Base-by-base conservation (phyloP, 1,139 yeast genomes). In the Kodamaea sp. region DNA sequence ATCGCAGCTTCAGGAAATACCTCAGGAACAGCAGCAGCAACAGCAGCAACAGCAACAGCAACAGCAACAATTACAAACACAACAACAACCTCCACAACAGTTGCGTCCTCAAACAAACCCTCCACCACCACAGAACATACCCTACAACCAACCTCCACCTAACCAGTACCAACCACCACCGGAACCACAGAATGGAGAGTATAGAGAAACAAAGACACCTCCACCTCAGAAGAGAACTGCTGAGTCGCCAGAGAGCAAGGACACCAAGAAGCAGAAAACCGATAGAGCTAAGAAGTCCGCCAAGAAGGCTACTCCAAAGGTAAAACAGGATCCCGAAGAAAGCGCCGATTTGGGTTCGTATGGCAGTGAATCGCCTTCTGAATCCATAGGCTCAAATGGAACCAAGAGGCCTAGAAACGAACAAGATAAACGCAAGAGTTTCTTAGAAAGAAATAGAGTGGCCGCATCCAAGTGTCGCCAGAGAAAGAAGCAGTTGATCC, bases 391-490 rank as follows among this genome's bases (percentile, higher is more conserved):
- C 9, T 28, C 31, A 11, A 28, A 15, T 13, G 28, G 28, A 6
- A 8, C 7, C 15, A 14, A 19, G 12, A 14, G 37, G 39, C 25
- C 44, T 49, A 21, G 54, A 46, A 16, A 63, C 53, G 83, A 78
- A 28, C 87, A 76, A 31, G 92, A 84, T 29, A 88, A 85, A 54
- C 76, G 97, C 21, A 80, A 80, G 55, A 82, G 75, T 46, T 92
- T 92, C 50, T 63, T 92, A 46, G 98, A 92, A 57, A 72, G 97
- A 42, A 92, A 92, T 58, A 73, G 98, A 42, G 79, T 92, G 10
- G 99, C 99, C 0, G 98, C 98, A 0, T 80, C 94, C 24, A 90
- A 89, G 59, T 94, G 97, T 66, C 78, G 99, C 39, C 95, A 87
- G 60, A 77, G 97, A 35, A 94, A 92, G 72, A 92, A 94, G 64